Evolutionary conservation across 176 grass and related monocot species (phyloP).

Genomic region (Rhynchospora pubera): DNA sequence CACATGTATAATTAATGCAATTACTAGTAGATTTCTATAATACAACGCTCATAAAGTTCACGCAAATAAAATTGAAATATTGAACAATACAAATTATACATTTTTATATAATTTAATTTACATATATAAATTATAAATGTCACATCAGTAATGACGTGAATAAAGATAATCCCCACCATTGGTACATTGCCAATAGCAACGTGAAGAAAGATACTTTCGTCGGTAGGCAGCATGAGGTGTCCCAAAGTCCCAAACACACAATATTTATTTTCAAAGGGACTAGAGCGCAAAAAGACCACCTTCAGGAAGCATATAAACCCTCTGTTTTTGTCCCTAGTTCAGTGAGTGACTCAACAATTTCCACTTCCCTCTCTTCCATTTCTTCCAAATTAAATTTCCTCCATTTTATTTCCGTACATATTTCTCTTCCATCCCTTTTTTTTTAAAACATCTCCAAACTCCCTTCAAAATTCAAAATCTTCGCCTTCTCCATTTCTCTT

Average conservation of each 20-base stretch:
- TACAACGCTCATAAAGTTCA: too few relatives aligned
- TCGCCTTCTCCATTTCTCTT: not conserved
- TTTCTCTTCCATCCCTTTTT: constrained; percentile 21
- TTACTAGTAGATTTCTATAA: too few relatives aligned
- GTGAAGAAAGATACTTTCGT: not conserved
- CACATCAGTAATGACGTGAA: too few relatives aligned
- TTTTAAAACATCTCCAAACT: constrained; percentile 2
- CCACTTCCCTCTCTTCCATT: not conserved
- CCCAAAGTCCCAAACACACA: not conserved
- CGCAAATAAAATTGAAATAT: too few relatives aligned
- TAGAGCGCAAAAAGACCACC: not conserved
- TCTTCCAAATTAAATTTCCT: not conserved
- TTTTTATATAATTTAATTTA: too few relatives aligned
- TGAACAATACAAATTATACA: too few relatives aligned
- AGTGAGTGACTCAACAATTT: not conserved
- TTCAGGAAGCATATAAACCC: not conserved
- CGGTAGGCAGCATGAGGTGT: not conserved
- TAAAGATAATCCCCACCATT: not conserved
- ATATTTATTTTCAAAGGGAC: not conserved
- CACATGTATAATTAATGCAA: too few relatives aligned
- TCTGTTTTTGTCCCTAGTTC: constrained; percentile 12
- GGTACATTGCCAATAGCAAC: not conserved
- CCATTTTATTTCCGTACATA: not conserved
- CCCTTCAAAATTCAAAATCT: not conserved
- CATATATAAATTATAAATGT: too few relatives aligned